Conservation (phyloP, 306 rosid genomes). For the Citrullus amarus region DNA sequence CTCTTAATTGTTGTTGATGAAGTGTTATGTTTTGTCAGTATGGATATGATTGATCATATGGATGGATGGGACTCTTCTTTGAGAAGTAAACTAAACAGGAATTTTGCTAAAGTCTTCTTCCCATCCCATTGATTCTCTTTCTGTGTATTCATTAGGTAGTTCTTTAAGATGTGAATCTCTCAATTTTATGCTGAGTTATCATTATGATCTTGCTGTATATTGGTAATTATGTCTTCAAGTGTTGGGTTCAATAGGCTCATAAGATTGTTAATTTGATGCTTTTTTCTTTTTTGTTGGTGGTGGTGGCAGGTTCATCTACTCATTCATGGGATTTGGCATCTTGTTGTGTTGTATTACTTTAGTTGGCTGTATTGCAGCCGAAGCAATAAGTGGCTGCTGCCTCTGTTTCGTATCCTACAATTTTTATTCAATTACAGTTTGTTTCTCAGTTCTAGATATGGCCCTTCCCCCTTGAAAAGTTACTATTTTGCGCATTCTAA, state of each 20-base stretch:
- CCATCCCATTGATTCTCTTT: background rate
- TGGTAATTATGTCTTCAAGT: background rate
- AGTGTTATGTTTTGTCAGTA: background rate
- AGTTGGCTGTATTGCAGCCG: conserved; percentile 87
- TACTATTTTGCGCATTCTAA: background rate
- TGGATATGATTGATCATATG: background rate
- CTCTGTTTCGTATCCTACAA: conserved; percentile 87
- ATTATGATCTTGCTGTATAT: background rate
- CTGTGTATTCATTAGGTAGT: background rate
- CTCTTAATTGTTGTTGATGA: background rate
- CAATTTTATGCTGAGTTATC: background rate
- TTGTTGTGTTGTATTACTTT: conserved; percentile 53
- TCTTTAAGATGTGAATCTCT: background rate
- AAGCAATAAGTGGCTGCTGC: conserved; percentile 71
- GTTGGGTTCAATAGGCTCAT: background rate
- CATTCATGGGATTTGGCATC: conserved; percentile 77
- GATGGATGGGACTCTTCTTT: background rate
- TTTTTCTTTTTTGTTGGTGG: background rate
- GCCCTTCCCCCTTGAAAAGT: conserved; percentile 5
- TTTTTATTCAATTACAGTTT: background rate
- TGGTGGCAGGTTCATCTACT: conserved; percentile 75
- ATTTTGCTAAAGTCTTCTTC: background rate
- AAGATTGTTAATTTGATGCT: background rate
- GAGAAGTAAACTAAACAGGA: background rate
- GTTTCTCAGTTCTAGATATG: conserved; percentile 1